phyloP scores from a whole-genome alignment of 257 asterid species.

The Nicotiana undulata region DNA sequence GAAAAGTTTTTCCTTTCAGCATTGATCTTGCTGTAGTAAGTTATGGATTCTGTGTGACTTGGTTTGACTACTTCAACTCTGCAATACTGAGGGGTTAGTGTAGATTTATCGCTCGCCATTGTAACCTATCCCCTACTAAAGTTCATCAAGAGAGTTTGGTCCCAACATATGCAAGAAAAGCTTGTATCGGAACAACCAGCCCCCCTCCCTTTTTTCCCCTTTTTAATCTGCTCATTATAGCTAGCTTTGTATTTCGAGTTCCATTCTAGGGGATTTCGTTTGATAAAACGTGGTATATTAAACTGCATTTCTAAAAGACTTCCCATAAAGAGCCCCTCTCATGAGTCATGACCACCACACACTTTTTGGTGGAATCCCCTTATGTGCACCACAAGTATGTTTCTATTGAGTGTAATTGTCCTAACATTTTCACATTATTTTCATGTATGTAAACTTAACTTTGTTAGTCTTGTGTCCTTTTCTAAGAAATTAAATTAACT shows the following conservation, averaged over 20 bases:
- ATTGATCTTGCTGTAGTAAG: neutral
- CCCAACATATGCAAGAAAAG: neutral
- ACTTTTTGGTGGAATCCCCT: neutral
- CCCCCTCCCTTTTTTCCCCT: too few relatives aligned
- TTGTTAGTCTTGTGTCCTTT: neutral
- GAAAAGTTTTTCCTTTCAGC: neutral
- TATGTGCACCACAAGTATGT: neutral
- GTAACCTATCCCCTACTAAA: neutral
- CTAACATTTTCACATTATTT: neutral
- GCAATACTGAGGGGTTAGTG: neutral
- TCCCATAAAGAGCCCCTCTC: neutral
- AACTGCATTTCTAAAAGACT: neutral
- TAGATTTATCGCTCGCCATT: neutral
- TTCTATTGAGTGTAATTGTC: neutral
- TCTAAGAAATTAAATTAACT: neutral
- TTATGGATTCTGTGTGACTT: neutral
- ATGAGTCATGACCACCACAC: neutral
- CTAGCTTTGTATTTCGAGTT: neutral
- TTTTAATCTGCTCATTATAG: neutral
- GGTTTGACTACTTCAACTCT: neutral
- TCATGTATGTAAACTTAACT: neutral
- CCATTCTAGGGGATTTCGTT: neutral
- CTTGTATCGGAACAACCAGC: neutral
- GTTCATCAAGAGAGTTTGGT: neutral
- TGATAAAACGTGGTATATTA: neutral